Conservation (phyloP, 495 filamentous ascomycete genomes). For the Xylaria nigripes region DNA sequence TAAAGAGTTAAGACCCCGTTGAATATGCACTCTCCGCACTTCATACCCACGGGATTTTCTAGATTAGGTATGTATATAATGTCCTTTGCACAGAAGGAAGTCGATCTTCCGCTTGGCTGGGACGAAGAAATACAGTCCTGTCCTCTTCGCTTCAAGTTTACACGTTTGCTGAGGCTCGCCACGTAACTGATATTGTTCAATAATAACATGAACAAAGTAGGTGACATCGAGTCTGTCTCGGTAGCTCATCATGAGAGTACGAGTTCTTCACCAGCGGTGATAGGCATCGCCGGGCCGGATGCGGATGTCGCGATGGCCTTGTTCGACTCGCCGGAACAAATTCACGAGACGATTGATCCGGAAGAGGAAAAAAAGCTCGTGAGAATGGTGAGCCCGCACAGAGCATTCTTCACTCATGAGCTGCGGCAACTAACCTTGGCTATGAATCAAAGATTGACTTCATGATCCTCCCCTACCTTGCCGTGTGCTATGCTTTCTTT, state of each 20-base stretch:
- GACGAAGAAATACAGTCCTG: neutral
- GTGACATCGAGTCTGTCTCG: neutral
- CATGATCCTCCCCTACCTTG: slow-evolving; percentile 33
- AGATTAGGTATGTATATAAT: neutral
- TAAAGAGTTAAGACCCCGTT: neutral
- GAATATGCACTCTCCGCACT: neutral
- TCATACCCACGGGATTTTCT: neutral
- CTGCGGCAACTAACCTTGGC: neutral
- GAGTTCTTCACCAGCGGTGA: neutral
- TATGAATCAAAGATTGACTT: slow-evolving; percentile 11
- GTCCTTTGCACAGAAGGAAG: neutral
- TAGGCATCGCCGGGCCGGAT: neutral
- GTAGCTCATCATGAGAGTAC: slow-evolving; percentile 1
- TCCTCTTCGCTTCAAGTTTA: neutral
- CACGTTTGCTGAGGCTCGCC: too few relatives aligned
- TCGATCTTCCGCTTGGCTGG: neutral
- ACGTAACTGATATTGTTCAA: neutral
- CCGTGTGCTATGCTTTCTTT: slow-evolving; percentile 53
- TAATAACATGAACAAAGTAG: neutral
- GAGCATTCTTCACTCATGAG: neutral
- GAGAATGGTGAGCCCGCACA: slow-evolving; percentile 25
- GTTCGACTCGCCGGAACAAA: slow-evolving; percentile 12
- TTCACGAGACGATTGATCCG: slow-evolving; percentile 39
- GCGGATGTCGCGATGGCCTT: slow-evolving; percentile 12
- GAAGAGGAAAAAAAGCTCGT: slow-evolving; percentile 42